Evolutionary conservation across 2,329 filamentous ascomycete genomes (phyloP).

Genomic region (Aspergillus fumigatus): DNA sequence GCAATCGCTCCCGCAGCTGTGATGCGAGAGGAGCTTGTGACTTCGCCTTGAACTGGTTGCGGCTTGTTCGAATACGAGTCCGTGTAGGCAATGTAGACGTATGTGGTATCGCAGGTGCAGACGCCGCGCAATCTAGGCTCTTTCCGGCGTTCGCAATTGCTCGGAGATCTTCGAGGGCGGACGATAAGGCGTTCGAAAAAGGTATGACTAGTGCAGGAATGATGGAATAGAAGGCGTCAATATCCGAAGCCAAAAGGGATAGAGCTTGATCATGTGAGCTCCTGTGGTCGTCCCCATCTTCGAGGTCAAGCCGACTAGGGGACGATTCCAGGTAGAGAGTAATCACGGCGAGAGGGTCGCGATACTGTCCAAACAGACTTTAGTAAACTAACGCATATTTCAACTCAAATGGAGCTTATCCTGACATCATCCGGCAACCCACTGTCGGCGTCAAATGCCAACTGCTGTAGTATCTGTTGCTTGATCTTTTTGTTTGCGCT

Average conservation of each 20-base stretch:
- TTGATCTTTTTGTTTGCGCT: constrained; percentile 32
- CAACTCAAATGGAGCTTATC: neutral
- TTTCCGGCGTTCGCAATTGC: constrained; percentile 18
- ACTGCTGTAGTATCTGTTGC: constrained; percentile 25
- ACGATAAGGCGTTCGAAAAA: constrained; percentile 24
- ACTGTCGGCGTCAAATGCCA: constrained; percentile 31
- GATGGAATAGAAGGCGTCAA: constrained; percentile 31
- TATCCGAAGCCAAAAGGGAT: constrained; percentile 31
- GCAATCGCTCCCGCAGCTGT: constrained; percentile 25
- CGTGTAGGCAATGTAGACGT: constrained; percentile 9
- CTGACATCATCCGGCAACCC: constrained; percentile 32
- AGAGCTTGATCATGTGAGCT: constrained; percentile 23
- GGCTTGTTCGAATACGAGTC: constrained; percentile 10
- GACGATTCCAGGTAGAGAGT: constrained; percentile 34
- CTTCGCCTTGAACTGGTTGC: constrained; percentile 5
- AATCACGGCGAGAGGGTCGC: constrained; percentile 32
- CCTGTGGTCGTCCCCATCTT: constrained; percentile 11
- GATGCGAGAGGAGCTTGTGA: constrained; percentile 18
- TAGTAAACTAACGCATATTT: constrained; percentile 1
- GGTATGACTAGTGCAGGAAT: constrained; percentile 21
- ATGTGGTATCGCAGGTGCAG: constrained; percentile 6
- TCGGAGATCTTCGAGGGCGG: constrained; percentile 24
- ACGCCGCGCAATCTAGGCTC: constrained; percentile 1
- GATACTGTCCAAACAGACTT: constrained; percentile 22
- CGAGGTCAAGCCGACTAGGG: constrained; percentile 16